Evolutionary conservation across 1,284 basidiomycete genomes (phyloP).

Genomic region (Neolentinus lepideus): DNA sequence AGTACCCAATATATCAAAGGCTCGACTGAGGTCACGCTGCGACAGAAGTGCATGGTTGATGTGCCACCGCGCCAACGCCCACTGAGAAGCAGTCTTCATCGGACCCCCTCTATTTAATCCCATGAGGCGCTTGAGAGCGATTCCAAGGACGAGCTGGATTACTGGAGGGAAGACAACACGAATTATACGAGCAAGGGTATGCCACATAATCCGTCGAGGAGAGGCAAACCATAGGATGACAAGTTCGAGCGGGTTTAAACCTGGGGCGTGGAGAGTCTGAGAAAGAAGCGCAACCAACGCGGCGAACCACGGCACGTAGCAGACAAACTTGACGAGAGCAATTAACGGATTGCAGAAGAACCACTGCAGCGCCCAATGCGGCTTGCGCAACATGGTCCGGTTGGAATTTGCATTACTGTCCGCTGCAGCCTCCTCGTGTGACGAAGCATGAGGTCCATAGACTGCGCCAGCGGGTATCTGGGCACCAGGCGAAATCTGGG

Average conservation of each 20-base stretch:
- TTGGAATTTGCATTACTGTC: slow-evolving; percentile 29
- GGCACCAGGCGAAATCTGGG: slow-evolving; percentile 33
- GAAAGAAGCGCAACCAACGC: slow-evolving; percentile 30
- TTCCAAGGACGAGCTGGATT: slow-evolving; percentile 29
- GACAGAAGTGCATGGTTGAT: slow-evolving; percentile 31
- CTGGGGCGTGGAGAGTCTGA: slow-evolving; percentile 18
- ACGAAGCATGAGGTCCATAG: slow-evolving; percentile 37
- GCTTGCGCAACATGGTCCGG: slow-evolving; percentile 23
- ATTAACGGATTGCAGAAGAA: slow-evolving; percentile 33
- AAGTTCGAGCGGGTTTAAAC: slow-evolving; percentile 27
- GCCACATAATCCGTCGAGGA: slow-evolving; percentile 30
- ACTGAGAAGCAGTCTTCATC: slow-evolving; percentile 21
- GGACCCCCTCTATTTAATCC: slow-evolving; percentile 28
- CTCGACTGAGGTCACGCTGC: slow-evolving; percentile 24
- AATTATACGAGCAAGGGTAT: slow-evolving; percentile 30
- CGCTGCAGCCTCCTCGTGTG: slow-evolving; percentile 30
- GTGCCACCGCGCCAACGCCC: slow-evolving; percentile 27
- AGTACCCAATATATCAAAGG: slow-evolving; percentile 32
- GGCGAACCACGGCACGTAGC: slow-evolving; percentile 34
- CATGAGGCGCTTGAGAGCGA: slow-evolving; percentile 32
- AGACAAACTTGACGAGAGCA: slow-evolving; percentile 22
- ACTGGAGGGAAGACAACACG: slow-evolving; percentile 30
- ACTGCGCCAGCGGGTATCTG: slow-evolving; percentile 27
- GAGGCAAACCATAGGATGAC: slow-evolving; percentile 37
- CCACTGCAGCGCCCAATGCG: slow-evolving; percentile 23